Evolutionary conservation across 1,284 basidiomycete species (phyloP), one percentile per base, ranked within the genome.

Genomic region (Moesziomyces antarcticus): DNA sequence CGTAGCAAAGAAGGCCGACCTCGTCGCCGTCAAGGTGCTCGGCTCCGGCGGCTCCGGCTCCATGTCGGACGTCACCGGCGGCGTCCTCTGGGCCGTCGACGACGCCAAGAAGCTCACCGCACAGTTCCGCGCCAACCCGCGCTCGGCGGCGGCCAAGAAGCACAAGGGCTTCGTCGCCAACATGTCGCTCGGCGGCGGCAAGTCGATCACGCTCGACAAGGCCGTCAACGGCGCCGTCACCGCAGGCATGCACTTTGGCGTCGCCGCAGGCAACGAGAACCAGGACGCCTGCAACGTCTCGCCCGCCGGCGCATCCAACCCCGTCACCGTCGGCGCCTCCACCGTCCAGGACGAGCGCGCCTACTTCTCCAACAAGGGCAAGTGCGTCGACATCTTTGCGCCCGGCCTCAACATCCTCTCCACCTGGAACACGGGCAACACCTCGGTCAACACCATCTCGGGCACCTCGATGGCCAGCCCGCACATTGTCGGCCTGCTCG

Each of bases 11-110:
- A 89, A 89, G 77, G 95, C 94, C 50, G 89, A 92, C 65, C 88
- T 99, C 73, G 90, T 94, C 74, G 97, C 97, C 51, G 96, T 99
- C 87, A 99, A 99, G 89, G 97, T 99, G 22, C 89, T 99, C 56
- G 93, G 94, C 68, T 77, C 91, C 54, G 92, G 94, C 80, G 97
- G 97, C 48, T 92, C 91, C 66, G 97, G 97, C n/a, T 89, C 91
- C 66, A 97, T 97, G 93, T 91, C 92, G 51, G 95, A 98, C 82
- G 96, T 98, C 77, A 88, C 98, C 56, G 89, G 87, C 33, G 82
- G 82, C 65, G 82, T 84, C 42, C 81, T 88, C 37, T 99, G 90
- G 89, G 95, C 94, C 62, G 89, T 91, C 21, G 85, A 87, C 47
- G 82, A 88, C 24, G 92, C 94, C 27, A 85, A 86, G 65, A 88